phyloP scores from a whole-genome alignment of 2,329 filamentous ascomycete species.

The Aureobasidium leucospermi region DNA sequence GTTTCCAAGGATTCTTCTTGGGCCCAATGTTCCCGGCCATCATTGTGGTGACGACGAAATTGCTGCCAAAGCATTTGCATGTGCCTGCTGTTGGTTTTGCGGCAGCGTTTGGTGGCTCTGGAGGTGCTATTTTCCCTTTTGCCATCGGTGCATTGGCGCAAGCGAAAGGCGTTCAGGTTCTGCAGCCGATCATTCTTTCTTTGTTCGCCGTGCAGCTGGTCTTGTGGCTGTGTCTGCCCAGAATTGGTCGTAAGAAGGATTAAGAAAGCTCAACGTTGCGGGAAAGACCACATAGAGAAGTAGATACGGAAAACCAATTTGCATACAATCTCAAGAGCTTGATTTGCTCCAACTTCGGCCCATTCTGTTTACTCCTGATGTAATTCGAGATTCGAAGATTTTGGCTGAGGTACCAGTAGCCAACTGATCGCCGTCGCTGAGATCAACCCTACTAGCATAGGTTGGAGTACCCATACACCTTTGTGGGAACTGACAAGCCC shows the following conservation, averaged over 20 bases:
- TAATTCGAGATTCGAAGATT: background rate
- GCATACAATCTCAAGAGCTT: too few relatives aligned
- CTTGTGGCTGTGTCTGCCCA: background rate
- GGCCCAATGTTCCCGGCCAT: constrained; percentile 72
- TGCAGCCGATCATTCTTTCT: constrained; percentile 49
- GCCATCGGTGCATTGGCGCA: constrained; percentile 62
- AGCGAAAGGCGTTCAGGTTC: constrained; percentile 50
- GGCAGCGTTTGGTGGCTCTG: constrained; percentile 66
- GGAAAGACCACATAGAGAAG: too few relatives aligned
- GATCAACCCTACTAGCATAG: constrained; percentile 44
- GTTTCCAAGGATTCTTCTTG: constrained; percentile 69
- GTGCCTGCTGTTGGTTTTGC: constrained; percentile 76
- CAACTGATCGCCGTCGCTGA: constrained; percentile 26
- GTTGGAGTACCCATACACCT: constrained; percentile 45
- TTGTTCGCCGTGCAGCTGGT: background rate
- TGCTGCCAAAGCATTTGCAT: constrained; percentile 66
- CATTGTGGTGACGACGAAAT: constrained; percentile 64
- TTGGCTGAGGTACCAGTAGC: background rate
- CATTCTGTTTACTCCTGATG: background rate
- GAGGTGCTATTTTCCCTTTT: constrained; percentile 60
- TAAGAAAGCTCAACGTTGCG: background rate
- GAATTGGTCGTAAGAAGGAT: constrained; percentile 2
- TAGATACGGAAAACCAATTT: too few relatives aligned
- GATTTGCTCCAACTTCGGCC: background rate
- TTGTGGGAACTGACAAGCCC: constrained; percentile 23